Conservation (phyloP, 2,329 filamentous ascomycete species). For the Cercospora brassicicola region DNA sequence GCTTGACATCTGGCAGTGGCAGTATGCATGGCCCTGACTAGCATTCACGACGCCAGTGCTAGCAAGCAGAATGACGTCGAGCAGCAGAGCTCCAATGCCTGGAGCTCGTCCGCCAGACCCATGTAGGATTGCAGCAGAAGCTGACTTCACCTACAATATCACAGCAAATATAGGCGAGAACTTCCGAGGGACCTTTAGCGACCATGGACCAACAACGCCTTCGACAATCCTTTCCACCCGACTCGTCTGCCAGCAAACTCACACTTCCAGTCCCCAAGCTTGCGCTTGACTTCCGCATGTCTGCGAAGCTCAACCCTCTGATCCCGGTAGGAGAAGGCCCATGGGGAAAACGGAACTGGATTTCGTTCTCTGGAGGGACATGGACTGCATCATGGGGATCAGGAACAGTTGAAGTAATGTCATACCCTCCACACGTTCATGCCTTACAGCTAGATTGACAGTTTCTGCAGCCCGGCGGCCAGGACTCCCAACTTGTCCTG, state of each 20-base stretch:
- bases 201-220: constrained; percentile 16
- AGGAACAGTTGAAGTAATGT: constrained; percentile 44
- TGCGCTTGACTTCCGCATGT: constrained; percentile 56
- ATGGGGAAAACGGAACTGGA: constrained; percentile 55
- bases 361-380: constrained; percentile 53
- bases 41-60: neutral
- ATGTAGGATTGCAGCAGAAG: neutral
- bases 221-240: constrained; percentile 3
- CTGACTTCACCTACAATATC: neutral
- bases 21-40: neutral
- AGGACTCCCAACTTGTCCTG: constrained; percentile 25
- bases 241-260: constrained; percentile 13
- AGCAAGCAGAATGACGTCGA: constrained; percentile 1
- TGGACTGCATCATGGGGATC: constrained; percentile 56
- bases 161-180: neutral
- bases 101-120: neutral
- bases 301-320: constrained; percentile 54
- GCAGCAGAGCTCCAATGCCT: neutral
- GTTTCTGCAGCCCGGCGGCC: constrained; percentile 19
- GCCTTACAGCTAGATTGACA: neutral
- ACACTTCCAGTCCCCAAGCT: constrained; percentile 48
- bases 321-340: constrained; percentile 49
- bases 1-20: neutral
- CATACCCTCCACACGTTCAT: neutral
- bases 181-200: neutral